Conservation (phyloP, 768 basidiomycete genomes). For the Lactifluus hygrophoroides region DNA sequence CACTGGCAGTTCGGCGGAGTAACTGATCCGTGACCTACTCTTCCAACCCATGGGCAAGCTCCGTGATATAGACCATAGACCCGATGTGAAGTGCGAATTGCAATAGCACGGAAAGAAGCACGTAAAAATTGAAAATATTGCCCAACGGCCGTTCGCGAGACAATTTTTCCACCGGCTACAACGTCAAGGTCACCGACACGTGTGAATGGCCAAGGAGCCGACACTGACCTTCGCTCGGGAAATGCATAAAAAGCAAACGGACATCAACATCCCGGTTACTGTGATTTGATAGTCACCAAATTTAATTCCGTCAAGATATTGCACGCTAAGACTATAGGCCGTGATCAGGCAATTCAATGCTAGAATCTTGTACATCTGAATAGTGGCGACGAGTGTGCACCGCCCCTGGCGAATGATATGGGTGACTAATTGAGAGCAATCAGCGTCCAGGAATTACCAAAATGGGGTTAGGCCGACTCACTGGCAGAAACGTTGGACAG, state of each 20-base stretch:
- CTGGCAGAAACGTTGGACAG: slow-evolving; percentile 94
- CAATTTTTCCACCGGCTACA: slow-evolving; percentile 90
- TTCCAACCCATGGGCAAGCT: slow-evolving; percentile 69
- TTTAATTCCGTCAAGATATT: slow-evolving; percentile 98
- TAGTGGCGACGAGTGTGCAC: slow-evolving; percentile 96
- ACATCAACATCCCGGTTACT: slow-evolving; percentile 95
- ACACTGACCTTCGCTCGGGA: slow-evolving; percentile 84
- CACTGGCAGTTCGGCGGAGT: not conserved
- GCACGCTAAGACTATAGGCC: slow-evolving; percentile 95
- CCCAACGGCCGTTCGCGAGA: slow-evolving; percentile 88
- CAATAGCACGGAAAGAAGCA: slow-evolving; percentile 80
- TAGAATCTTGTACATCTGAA: slow-evolving; percentile 99
- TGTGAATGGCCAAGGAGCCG: not conserved
- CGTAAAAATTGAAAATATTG: slow-evolving; percentile 96
- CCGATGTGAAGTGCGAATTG: slow-evolving; percentile 94
- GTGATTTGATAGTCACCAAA: slow-evolving; percentile 99
- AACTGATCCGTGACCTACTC: slow-evolving; percentile 41
- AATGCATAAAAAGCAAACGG: slow-evolving; percentile 96
- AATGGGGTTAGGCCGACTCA: slow-evolving; percentile 34
- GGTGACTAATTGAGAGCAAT: slow-evolving; percentile 47
- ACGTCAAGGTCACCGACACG: not conserved
- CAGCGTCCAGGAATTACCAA: not conserved
- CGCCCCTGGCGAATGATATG: slow-evolving; percentile 98
- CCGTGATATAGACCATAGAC: slow-evolving; percentile 88
- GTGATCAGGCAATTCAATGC: slow-evolving; percentile 97